phyloP scores from a whole-genome alignment of 1,284 basidiomycete genomes.

The Papiliotrema flavescens region DNA sequence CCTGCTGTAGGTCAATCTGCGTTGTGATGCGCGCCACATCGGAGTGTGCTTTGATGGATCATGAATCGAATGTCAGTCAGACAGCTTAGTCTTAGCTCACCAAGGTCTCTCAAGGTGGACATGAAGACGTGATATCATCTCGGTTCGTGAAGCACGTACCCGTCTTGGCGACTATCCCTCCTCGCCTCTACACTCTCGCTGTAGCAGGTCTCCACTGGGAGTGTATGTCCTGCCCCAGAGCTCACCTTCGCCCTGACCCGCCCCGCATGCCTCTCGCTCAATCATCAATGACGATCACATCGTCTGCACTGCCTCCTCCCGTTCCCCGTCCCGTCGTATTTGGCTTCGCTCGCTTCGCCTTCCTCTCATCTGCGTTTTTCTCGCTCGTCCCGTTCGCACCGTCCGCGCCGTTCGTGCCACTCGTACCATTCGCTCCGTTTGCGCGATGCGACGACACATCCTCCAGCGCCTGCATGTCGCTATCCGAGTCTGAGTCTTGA shows the following conservation, averaged over 20 bases:
- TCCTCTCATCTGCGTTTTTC: conserved; percentile 1
- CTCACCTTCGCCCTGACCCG: background rate
- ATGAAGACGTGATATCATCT: background rate
- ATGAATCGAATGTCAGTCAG: too few species aligned
- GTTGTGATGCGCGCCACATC: too few species aligned
- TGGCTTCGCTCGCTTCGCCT: background rate
- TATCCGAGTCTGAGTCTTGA: conserved; percentile 6
- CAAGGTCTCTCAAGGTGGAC: too few species aligned
- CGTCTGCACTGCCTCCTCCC: conserved; percentile 13
- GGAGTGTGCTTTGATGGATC: too few species aligned
- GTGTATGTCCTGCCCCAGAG: background rate
- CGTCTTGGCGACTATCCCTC: too few species aligned
- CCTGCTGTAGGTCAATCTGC: too few species aligned
- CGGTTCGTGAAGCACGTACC: background rate
- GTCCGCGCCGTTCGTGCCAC: background rate
- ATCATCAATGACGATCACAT: conserved; percentile 40
- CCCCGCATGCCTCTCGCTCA: background rate
- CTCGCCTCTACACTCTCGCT: too few species aligned
- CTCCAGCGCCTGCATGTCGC: conserved; percentile 1
- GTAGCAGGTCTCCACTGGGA: too few species aligned
- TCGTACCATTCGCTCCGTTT: background rate
- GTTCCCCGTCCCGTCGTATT: background rate
- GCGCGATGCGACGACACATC: too few species aligned
- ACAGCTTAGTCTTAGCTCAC: too few species aligned
- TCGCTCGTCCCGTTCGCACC: background rate